Evolutionary conservation across 106 monocot genomes (phyloP), one percentile per base, ranked within the genome.

Genomic region (Iris macrosiphon): DNA sequence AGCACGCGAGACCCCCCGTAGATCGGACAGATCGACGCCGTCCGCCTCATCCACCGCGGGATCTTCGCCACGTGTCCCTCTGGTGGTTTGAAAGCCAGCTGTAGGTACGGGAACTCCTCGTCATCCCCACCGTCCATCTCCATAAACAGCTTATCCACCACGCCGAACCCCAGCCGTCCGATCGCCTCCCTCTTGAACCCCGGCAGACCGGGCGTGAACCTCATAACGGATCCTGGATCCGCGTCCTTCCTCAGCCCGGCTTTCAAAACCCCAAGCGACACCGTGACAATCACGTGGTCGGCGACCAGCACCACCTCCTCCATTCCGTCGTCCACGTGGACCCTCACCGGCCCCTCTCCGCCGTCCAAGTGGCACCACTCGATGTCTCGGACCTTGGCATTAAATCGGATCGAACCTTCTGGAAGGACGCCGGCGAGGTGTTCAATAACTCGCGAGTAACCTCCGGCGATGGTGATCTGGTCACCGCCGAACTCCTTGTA

Each of bases 221-320:
- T n/a, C 17, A 82, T 18, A 15, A 57, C 78, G 17, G 47, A 41
- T 1, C 16, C 33, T 1, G 28, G 31, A 9, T 18, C 62, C 20
- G 16, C 49, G 7, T 29, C 48, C 41, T 64, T 60, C 11, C 39
- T 25, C 7, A 73, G 29, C 15, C 69, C 60, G 8, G 78, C 71
- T 69, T 91, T 91, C 24, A 91, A 67, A 0, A 91, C 81, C 2
- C 91, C 91, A 1, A 91, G 72, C n/a, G 91, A 91, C 24, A 91
- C 91, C 13, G 85, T 91, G 12, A 91, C 39, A 33, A 91, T 79
- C 19, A 70, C 82, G 72, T 91, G 91, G 52, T 91, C 91, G 7
- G 78, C 85, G 7, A 7, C 2, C 38, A 52, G 15, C 12, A 39
- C 41, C 0, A 55, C 23, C n/a, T n/a, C n/a, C n/a, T n/a, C n/a